These are phyloP conservation scores for Sclerotinia borealis DNA, from an alignment of 2,329 filamentous ascomycete genomes.

Conservation along the genomic window DNA sequence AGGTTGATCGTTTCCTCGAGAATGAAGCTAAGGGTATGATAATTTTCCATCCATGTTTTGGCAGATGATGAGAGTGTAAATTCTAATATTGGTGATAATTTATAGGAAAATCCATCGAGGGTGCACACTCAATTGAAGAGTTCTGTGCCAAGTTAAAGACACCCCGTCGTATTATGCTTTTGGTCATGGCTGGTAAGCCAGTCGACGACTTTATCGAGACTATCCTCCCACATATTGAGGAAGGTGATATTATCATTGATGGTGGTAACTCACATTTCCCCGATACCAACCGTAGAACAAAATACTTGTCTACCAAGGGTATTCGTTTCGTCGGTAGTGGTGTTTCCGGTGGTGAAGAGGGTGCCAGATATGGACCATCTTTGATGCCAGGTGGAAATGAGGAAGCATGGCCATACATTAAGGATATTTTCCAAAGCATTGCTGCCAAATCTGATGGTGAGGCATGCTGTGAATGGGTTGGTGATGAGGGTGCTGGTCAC, in stretches of 20 bases:
- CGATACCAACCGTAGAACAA: conserved; percentile 94
- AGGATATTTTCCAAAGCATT: conserved; percentile 98
- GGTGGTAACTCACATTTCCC: conserved; percentile 99
- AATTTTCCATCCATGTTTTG: neutral
- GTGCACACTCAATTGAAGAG: conserved; percentile 89
- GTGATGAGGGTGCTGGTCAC: conserved; percentile 98
- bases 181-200: conserved; percentile 96
- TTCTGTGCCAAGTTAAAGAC: conserved; percentile 96
- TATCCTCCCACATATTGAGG: conserved; percentile 74
- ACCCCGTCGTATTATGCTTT: conserved; percentile 94
- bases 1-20: conserved; percentile 90
- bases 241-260: conserved; percentile 97
- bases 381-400: conserved; percentile 99
- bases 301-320: conserved; percentile 80
- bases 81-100: conserved; percentile 10
- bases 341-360: conserved; percentile 99
- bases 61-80: neutral
- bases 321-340: conserved; percentile 94
- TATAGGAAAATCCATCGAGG: conserved; percentile 82
- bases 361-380: conserved; percentile 93
- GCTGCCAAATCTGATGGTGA: conserved; percentile 96
- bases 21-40: conserved; percentile 76
- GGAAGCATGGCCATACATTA: conserved; percentile 95
- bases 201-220: conserved; percentile 99
- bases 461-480: conserved; percentile 99